Conservation (phyloP, 2,329 filamentous ascomycete species). For the Hymenoscyphus repandus region DNA sequence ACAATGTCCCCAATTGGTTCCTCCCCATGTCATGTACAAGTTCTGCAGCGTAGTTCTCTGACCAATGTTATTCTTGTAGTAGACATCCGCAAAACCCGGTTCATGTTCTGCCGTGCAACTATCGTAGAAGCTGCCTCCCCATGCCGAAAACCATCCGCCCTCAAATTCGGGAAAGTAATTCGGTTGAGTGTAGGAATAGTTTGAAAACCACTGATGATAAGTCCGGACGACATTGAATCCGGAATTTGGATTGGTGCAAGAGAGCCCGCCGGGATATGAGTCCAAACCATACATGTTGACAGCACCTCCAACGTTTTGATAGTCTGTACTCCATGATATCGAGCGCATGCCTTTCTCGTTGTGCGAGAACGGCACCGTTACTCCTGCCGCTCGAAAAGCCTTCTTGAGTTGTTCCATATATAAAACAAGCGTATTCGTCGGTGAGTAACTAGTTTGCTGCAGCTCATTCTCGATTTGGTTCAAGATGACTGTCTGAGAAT, state of each 20-base stretch:
- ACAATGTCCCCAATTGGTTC: constrained; percentile 50
- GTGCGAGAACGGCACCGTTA: constrained; percentile 44
- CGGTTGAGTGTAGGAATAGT: constrained; percentile 49
- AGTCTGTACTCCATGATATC: constrained; percentile 49
- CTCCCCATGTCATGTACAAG: constrained; percentile 49
- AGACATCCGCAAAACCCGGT: constrained; percentile 47
- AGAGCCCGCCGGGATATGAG: constrained; percentile 41
- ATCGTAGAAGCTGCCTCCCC: constrained; percentile 48
- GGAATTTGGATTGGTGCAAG: constrained; percentile 43
- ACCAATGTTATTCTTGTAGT: constrained; percentile 51
- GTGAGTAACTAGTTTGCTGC: constrained; percentile 38
- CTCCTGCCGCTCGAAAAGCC: constrained; percentile 40
- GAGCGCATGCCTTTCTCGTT: constrained; percentile 47
- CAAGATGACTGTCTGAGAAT: constrained; percentile 39
- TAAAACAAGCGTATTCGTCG: constrained; percentile 41
- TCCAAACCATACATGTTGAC: constrained; percentile 46
- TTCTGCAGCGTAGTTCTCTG: constrained; percentile 44
- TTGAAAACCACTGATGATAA: constrained; percentile 53
- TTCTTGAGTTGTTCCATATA: constrained; percentile 48
- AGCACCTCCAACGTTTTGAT: constrained; percentile 49
- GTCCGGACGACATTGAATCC: constrained; percentile 46
- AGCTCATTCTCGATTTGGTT: constrained; percentile 51
- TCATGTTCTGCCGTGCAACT: constrained; percentile 41
- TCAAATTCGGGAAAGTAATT: constrained; percentile 49
- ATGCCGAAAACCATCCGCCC: constrained; percentile 48